Evolutionary conservation across 208 protist genomes (phyloP).

Genomic region (Strigomonas culicis): DNA sequence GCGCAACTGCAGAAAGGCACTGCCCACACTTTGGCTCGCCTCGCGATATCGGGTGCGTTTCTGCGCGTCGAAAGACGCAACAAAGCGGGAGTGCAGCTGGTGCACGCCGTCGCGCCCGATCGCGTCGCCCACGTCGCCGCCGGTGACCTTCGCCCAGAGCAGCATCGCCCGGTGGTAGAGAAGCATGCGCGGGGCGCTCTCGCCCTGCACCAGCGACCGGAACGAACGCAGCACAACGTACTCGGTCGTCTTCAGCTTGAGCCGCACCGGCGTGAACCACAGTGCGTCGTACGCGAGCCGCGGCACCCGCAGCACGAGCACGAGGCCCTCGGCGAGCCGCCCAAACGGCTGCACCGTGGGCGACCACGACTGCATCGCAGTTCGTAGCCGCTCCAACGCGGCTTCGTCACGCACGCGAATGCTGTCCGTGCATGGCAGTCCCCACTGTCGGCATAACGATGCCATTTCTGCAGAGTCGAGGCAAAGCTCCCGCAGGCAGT

Average conservation of each 20-base stretch:
- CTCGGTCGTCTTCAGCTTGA: slow-evolving; percentile 79
- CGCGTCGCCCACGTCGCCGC: slow-evolving; percentile 2
- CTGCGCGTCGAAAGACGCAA: slow-evolving; percentile 18
- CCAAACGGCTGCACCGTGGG: slow-evolving; percentile 18
- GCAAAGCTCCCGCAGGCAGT: slow-evolving; percentile 41
- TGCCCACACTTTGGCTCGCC: slow-evolving; percentile 25
- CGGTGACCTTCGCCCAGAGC: slow-evolving; percentile 33
- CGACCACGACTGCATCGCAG: slow-evolving; percentile 34
- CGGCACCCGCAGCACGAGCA: slow-evolving; percentile 55
- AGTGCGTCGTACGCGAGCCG: background rate
- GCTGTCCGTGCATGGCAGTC: slow-evolving; percentile 32
- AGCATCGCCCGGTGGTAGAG: slow-evolving; percentile 56
- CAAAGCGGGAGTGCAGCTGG: slow-evolving; percentile 38
- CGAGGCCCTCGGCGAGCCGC: slow-evolving; percentile 74
- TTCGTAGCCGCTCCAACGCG: slow-evolving; percentile 27
- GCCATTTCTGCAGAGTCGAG: slow-evolving; percentile 28
- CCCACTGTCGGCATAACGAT: slow-evolving; percentile 32
- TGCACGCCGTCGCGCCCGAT: slow-evolving; percentile 31
- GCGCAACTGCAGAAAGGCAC: background rate
- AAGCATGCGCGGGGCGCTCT: slow-evolving; percentile 34
- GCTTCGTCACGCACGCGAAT: slow-evolving; percentile 11
- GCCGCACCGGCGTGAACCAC: slow-evolving; percentile 51
- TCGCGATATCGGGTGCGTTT: slow-evolving; percentile 33
- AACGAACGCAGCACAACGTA: slow-evolving; percentile 79
- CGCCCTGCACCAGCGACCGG: slow-evolving; percentile 55